A percentile compares a stretch with the other conserved stretches of the same genome.
These are phyloP conservation scores for Trypanosoma melophagium DNA, from an alignment of 208 protist species.

Conservation along the genomic window DNA sequence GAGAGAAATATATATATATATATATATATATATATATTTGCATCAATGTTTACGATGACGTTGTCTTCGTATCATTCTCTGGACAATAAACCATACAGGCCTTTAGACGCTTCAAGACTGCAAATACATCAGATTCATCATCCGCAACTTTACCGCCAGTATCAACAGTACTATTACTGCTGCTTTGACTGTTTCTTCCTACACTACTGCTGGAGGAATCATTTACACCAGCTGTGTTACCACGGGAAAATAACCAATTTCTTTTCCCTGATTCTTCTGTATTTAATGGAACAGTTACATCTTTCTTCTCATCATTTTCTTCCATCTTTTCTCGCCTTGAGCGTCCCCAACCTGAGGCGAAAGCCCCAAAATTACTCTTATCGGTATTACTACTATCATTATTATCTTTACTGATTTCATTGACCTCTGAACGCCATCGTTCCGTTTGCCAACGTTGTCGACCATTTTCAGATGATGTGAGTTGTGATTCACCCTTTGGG, in stretches of 20 bases:
- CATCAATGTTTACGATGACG: background rate
- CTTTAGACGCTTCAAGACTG: constrained; percentile 58
- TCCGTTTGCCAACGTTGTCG: background rate
- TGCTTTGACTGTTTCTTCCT: background rate
- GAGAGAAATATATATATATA: background rate
- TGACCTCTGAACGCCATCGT: background rate
- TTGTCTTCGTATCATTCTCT: constrained; percentile 46
- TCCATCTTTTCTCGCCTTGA: background rate
- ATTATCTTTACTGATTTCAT: background rate
- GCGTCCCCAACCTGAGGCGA: constrained; percentile 4
- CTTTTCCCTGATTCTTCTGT: background rate
- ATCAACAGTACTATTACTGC: constrained; percentile 1
- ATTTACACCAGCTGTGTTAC: background rate
- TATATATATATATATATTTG: constrained; percentile 13
- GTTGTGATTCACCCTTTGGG: constrained; percentile 10
- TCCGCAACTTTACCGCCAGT: constrained; percentile 30
- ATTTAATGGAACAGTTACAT: background rate
- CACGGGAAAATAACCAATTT: constrained; percentile 10
- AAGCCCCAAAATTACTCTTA: background rate
- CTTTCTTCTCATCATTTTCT: background rate
- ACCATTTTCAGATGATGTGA: background rate
- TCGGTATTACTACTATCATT: background rate
- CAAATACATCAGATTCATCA: constrained; percentile 57
- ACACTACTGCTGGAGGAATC: background rate
- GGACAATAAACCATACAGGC: constrained; percentile 85